phyloP scores from a whole-genome alignment of 2,329 filamentous ascomycete species.

The Fonsecaea erecta region DNA sequence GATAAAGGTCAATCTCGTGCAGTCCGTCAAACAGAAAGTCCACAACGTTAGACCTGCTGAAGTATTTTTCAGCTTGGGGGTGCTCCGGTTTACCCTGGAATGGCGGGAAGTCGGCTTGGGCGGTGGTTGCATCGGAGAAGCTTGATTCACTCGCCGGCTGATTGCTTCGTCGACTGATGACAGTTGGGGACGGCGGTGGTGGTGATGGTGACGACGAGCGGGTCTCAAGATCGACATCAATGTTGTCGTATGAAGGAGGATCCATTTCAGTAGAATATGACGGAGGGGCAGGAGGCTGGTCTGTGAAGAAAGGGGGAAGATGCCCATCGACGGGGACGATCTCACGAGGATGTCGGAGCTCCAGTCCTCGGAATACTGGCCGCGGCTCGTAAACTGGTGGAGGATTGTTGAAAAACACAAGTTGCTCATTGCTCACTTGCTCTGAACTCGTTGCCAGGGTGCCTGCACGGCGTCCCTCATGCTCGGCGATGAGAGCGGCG shows the following conservation, averaged over 20 bases:
- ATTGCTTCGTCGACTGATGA: background rate
- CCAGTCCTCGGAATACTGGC: conserved; percentile 2
- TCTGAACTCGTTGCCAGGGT: no score
- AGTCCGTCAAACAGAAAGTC: conserved; percentile 9
- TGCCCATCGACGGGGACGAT: conserved; percentile 2
- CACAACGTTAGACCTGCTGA: background rate
- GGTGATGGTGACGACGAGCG: no score
- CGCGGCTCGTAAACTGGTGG: conserved; percentile 21
- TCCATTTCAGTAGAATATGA: no score
- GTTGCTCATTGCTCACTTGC: no score
- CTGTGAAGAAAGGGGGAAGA: no score
- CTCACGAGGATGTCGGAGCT: conserved; percentile 22
- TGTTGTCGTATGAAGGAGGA: no score
- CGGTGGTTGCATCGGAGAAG: background rate
- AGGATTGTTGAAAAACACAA: conserved; percentile 1
- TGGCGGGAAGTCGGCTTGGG: background rate
- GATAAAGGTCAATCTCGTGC: background rate
- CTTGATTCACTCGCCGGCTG: background rate
- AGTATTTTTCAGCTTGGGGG: background rate
- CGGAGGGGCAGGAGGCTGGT: no score
- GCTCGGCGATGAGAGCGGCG: no score
- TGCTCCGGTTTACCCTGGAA: background rate
- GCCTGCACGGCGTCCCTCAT: no score
- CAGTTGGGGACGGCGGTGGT: background rate
- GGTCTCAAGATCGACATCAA: no score